These are phyloP conservation scores for Cyberlindnera xishuangbannaensis DNA, from an alignment of 805 yeast species.

Conservation along the genomic window DNA sequence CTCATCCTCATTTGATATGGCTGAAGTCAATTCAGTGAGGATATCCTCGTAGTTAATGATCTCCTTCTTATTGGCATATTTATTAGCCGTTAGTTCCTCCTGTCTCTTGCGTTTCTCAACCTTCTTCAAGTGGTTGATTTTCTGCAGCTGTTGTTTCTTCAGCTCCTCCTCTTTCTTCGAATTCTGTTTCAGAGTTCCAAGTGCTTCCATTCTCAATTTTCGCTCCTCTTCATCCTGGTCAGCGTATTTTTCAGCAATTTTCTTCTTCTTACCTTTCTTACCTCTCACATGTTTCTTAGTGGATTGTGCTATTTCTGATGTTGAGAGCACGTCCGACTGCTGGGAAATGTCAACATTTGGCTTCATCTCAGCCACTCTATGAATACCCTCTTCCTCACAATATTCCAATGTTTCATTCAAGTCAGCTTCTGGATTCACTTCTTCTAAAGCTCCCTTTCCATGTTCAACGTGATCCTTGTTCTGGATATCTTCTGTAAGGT, in stretches of 20 bases:
- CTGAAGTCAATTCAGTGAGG: constrained; percentile 30
- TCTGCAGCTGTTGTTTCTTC: constrained; percentile 28
- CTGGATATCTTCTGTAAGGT: background rate
- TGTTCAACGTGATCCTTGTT: background rate
- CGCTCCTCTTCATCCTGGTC: constrained; percentile 93
- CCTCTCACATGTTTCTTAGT: constrained; percentile 57
- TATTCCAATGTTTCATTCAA: constrained; percentile 17
- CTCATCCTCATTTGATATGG: constrained; percentile 36
- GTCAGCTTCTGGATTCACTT: constrained; percentile 7
- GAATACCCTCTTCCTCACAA: constrained; percentile 5
- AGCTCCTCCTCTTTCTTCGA: constrained; percentile 33
- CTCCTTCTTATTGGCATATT: constrained; percentile 32
- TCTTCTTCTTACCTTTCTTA: constrained; percentile 76
- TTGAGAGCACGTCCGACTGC: background rate
- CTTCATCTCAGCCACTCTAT: too few species aligned
- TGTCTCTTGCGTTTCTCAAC: constrained; percentile 31
- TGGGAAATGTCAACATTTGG: constrained; percentile 8
- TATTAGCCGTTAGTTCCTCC: constrained; percentile 32
- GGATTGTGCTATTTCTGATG: constrained; percentile 12
- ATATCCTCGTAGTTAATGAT: constrained; percentile 40
- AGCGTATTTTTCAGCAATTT: constrained; percentile 75
- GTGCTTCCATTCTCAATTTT: constrained; percentile 61
- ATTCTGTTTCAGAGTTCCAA: constrained; percentile 73
- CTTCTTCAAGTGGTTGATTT: constrained; percentile 30
- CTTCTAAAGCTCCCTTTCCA: constrained; percentile 6